Conservation (phyloP, 805 yeast genomes). For the Zygosaccharomyces lentus region DNA sequence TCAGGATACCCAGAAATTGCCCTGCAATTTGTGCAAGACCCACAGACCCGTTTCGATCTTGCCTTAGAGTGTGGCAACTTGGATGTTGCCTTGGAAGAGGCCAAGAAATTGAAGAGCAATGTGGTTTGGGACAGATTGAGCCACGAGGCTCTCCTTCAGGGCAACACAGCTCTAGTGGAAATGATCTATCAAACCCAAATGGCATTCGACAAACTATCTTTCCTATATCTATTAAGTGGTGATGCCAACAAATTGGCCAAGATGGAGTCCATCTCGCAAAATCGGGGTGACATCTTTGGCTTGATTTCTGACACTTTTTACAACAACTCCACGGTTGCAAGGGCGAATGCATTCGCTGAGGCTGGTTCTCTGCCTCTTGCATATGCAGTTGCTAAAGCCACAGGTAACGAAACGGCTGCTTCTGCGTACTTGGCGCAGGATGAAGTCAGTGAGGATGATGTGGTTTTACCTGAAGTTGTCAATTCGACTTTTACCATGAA, state of each 20-base stretch:
- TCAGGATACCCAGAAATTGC: conserved; percentile 98
- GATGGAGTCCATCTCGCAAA: conserved; percentile 87
- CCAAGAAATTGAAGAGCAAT: conserved; percentile 64
- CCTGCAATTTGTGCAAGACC: conserved; percentile 91
- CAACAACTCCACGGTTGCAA: conserved; percentile 66
- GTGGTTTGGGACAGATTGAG: conserved; percentile 79
- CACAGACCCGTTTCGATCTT: conserved; percentile 91
- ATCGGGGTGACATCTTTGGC: conserved; percentile 74
- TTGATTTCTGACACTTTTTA: conserved; percentile 79
- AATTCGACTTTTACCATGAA: conserved; percentile 44
- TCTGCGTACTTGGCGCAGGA: conserved; percentile 65
- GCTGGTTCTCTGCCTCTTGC: conserved; percentile 86
- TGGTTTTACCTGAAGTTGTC: conserved; percentile 54
- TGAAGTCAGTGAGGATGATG: conserved; percentile 58
- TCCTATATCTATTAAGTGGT: conserved; percentile 82
- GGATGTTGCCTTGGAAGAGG: conserved; percentile 82
- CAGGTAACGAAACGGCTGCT: conserved; percentile 75
- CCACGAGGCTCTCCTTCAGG: conserved; percentile 83
- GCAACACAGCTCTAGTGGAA: conserved; percentile 81
- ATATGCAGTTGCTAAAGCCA: conserved; percentile 84
- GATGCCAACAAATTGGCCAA: conserved; percentile 67
- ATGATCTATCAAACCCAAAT: conserved; percentile 83
- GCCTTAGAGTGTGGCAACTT: conserved; percentile 93
- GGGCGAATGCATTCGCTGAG: conserved; percentile 68
- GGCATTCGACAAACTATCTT: conserved; percentile 82